phyloP scores from a whole-genome alignment of 179 eudicot species.

The Beta macrorhiza region DNA sequence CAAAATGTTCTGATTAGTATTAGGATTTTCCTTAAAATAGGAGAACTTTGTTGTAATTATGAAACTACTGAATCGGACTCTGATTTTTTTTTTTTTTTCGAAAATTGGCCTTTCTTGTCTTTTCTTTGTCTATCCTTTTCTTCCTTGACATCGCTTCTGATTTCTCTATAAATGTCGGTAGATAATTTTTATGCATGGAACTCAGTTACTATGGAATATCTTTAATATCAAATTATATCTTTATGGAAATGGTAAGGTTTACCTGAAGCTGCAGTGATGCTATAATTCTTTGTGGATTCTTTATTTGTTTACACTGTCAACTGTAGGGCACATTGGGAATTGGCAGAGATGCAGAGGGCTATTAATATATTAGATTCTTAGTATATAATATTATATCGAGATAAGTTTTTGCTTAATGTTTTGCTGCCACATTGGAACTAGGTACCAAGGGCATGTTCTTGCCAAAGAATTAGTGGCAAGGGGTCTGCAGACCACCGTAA shows the following conservation, averaged over 20 bases:
- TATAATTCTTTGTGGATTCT: background rate
- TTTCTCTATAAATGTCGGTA: background rate
- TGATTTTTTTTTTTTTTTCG: background rate
- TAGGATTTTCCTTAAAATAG: background rate
- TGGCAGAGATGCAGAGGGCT: background rate
- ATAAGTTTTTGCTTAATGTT: conserved; percentile 14
- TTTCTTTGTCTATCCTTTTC: background rate
- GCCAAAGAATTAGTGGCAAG: conserved; percentile 88
- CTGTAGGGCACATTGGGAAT: background rate
- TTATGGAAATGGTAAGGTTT: background rate
- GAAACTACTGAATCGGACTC: background rate
- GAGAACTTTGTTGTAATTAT: background rate
- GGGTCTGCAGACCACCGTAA: conserved; percentile 91
- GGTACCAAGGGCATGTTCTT: conserved; percentile 95
- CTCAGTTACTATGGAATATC: background rate
- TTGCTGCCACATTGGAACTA: conserved; percentile 27
- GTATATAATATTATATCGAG: conserved; percentile 1
- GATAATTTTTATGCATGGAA: background rate
- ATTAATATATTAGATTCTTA: background rate
- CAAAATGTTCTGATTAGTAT: background rate
- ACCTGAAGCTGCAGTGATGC: background rate
- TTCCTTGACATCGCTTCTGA: background rate
- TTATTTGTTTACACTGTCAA: background rate
- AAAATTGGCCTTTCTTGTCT: background rate
- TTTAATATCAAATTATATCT: background rate